Evolutionary conservation across 2,329 filamentous ascomycete genomes (phyloP).

Genomic region (Penicillium fuscoglaucum): DNA sequence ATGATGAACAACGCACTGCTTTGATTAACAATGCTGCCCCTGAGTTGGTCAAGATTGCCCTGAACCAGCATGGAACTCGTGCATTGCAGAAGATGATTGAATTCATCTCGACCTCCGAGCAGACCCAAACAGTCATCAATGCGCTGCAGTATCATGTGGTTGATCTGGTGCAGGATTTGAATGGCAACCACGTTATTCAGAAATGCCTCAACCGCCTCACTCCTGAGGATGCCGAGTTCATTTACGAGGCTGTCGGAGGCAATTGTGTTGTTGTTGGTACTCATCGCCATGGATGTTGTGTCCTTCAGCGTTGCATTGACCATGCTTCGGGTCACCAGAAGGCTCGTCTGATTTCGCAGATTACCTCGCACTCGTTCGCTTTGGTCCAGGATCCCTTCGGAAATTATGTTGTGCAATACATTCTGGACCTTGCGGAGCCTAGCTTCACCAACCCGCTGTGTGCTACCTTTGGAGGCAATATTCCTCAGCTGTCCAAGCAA

Average conservation of each 20-base stretch:
- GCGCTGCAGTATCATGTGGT: slow-evolving; percentile 83
- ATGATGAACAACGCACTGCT: slow-evolving; percentile 88
- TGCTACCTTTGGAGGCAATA: slow-evolving; percentile 72
- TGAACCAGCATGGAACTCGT: slow-evolving; percentile 96
- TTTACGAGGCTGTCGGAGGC: slow-evolving; percentile 88
- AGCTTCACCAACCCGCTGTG: slow-evolving; percentile 88
- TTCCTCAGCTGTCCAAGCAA: slow-evolving; percentile 76
- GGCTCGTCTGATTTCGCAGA: slow-evolving; percentile 77
- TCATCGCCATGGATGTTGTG: slow-evolving; percentile 95
- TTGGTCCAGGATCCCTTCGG: slow-evolving; percentile 96
- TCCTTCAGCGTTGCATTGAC: slow-evolving; percentile 96
- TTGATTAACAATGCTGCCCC: slow-evolving; percentile 87
- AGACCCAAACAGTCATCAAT: slow-evolving; percentile 83
- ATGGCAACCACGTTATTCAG: slow-evolving; percentile 98
- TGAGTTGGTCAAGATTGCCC: slow-evolving; percentile 86
- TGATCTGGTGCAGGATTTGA: slow-evolving; percentile 92
- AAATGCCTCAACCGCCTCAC: slow-evolving; percentile 96
- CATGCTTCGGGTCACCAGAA: slow-evolving; percentile 91
- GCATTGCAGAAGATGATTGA: slow-evolving; percentile 99
- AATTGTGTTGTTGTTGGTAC: slow-evolving; percentile 90
- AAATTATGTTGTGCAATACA: slow-evolving; percentile 99
- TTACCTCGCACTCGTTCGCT: slow-evolving; percentile 82
- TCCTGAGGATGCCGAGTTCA: slow-evolving; percentile 84
- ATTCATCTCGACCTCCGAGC: slow-evolving; percentile 80
- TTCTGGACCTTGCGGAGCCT: slow-evolving; percentile 87